Evolutionary conservation across 805 yeast genomes (phyloP).

Genomic region (Candida orba): DNA sequence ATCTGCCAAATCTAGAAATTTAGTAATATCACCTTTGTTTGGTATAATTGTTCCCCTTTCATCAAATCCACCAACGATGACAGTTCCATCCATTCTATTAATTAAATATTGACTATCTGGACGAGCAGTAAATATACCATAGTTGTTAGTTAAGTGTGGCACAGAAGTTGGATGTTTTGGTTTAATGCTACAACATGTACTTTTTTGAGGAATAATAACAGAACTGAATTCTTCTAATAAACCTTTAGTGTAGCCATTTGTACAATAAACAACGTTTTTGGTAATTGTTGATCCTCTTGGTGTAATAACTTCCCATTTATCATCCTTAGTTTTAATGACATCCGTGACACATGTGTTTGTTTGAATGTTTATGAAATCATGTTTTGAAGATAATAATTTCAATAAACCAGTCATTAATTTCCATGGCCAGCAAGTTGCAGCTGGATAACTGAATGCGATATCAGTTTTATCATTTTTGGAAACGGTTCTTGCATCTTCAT

Average conservation of each 20-base stretch:
- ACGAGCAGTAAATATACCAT: slow-evolving; percentile 24
- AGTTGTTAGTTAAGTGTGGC: slow-evolving; percentile 31
- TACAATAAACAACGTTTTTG: slow-evolving; percentile 26
- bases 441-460: slow-evolving; percentile 46
- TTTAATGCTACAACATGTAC: slow-evolving; percentile 25
- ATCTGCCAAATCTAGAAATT: slow-evolving; percentile 28
- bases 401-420: slow-evolving; percentile 30
- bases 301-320: slow-evolving; percentile 28
- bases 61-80: slow-evolving; percentile 29
- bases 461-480: slow-evolving; percentile 83
- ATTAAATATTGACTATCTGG: slow-evolving; percentile 29
- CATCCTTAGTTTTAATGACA: slow-evolving; percentile 20
- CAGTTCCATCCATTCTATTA: slow-evolving; percentile 33
- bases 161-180: slow-evolving; percentile 18
- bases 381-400: slow-evolving; percentile 25
- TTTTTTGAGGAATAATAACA: slow-evolving; percentile 31
- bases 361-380: slow-evolving; percentile 30
- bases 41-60: slow-evolving; percentile 5
- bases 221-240: slow-evolving; percentile 23
- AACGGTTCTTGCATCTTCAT: slow-evolving; percentile 37
- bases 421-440: slow-evolving; percentile 40
- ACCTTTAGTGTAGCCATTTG: slow-evolving; percentile 32
- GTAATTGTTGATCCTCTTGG: slow-evolving; percentile 25
- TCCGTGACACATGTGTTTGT: slow-evolving; percentile 33
- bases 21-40: slow-evolving; percentile 8